Base-by-base conservation (phyloP, 768 basidiomycete species). In the Lentinula sp. region DNA sequence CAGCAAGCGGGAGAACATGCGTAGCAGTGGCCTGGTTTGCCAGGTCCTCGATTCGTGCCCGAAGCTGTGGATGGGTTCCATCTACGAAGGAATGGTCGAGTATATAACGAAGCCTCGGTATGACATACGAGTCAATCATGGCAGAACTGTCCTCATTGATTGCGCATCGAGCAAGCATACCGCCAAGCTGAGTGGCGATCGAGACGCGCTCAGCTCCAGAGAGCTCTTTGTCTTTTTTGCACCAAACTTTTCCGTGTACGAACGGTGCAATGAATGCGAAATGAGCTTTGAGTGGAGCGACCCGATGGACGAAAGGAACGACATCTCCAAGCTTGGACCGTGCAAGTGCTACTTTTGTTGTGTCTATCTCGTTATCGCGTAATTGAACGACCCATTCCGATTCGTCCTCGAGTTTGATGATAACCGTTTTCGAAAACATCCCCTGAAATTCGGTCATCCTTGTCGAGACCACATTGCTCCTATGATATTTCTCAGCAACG, bases 291-390 rank as follows among this genome's bases (percentile, higher is more conserved):
- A 18, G n/a, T 49, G 16, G 16, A 16, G 15, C 37, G 8, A 45
- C 58, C 8, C 45, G 45, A 50, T 46, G 48, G 8, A 59, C 18
- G 37, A 16, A 32, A 28, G 62, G 62, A 37, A 63, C 62, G 5
- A 63, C 53, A 45, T 61, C 61, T 10, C 62, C 62, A 2, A 63
- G 60, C 6, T 52, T 39, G 45, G 33, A 49, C 41, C 35, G 41
- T 18, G 61, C 63, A 53, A 64, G 61, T 8, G 61, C 41, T n/a
- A 43, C 51, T 43, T 61, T 63, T 23, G 60, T 63, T 9, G 49
- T 41, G 39, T 63, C 62, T 42, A 63, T 56, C 45, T 63, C 62
- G 53, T 63, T 63, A 60, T 63, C 62, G 46, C 61, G 61, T 33
- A 63, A 42, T 37, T 63, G 61, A n/a, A 63, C 62, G 13, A 63